Evolutionary conservation across 176 grass and related monocot genomes (phyloP).

Genomic region (Triticum turgidum): DNA sequence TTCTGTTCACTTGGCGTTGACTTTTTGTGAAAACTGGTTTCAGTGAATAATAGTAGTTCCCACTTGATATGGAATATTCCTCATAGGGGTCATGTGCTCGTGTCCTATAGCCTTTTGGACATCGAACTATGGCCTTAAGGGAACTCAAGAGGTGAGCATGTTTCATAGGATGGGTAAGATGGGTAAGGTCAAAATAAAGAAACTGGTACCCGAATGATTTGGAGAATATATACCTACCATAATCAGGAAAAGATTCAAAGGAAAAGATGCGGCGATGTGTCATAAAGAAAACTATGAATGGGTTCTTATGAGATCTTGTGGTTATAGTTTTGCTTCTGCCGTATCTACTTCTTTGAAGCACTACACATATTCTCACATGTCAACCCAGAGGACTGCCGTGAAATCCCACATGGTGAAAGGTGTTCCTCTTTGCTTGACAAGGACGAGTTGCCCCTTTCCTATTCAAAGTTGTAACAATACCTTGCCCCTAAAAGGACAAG

Average conservation of each 20-base stretch:
- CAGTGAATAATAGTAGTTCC: slow-evolving; percentile 1
- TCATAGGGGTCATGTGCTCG: not conserved
- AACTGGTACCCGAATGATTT: not conserved
- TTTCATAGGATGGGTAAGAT: not conserved
- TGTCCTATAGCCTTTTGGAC: slow-evolving; percentile 6
- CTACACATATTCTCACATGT: not conserved
- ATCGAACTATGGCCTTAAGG: slow-evolving; percentile 17
- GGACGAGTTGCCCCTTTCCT: not conserved
- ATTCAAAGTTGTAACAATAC: not conserved
- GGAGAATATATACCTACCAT: slow-evolving; percentile 40
- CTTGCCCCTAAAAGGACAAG: not conserved
- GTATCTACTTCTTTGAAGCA: not conserved
- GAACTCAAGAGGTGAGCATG: slow-evolving; percentile 24
- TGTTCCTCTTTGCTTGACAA: not conserved
- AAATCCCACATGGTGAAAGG: slow-evolving; percentile 1
- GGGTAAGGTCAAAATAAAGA: slow-evolving; percentile 9
- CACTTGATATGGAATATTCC: slow-evolving; percentile 37
- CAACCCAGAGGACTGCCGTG: not conserved
- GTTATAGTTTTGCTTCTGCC: not conserved
- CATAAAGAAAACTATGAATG: slow-evolving; percentile 8
- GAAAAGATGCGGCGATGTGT: not conserved
- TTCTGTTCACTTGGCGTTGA: not conserved
- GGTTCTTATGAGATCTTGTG: not conserved
- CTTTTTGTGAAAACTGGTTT: not conserved
- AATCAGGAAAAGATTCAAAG: slow-evolving; percentile 24